Evolutionary conservation across 371 early-diverging fungal genomes (phyloP).

Genomic region (Parasitella parasitica): DNA sequence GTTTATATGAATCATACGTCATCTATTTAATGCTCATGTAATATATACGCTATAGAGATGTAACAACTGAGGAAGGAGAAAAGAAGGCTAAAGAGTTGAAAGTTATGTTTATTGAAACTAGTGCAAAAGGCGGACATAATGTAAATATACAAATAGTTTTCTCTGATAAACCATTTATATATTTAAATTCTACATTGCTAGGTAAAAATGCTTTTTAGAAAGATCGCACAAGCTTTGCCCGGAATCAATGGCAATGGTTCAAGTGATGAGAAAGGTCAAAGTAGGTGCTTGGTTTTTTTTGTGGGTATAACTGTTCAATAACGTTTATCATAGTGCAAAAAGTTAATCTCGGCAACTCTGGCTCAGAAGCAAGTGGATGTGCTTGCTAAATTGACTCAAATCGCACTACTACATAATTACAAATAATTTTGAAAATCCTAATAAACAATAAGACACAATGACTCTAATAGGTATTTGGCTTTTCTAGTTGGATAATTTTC

Average conservation of each 20-base stretch:
- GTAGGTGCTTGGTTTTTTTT: constrained; percentile 26
- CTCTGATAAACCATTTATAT: background rate
- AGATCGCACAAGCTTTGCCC: too few relatives aligned
- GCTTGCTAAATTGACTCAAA: constrained; percentile 36
- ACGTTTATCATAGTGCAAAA: constrained; percentile 41
- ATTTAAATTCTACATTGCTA: constrained; percentile 8
- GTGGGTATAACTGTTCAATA: background rate
- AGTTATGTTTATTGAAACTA: constrained; percentile 96
- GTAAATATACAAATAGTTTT: constrained; percentile 34
- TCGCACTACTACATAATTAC: too few relatives aligned
- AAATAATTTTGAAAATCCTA: too few relatives aligned
- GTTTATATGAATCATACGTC: constrained; percentile 21
- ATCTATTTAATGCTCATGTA: background rate
- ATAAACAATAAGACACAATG: too few relatives aligned
- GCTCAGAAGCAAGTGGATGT: constrained; percentile 32
- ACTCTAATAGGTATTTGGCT: too few relatives aligned
- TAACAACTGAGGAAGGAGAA: constrained; percentile 94
- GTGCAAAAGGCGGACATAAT: constrained; percentile 96
- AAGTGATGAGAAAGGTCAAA: constrained; percentile 33
- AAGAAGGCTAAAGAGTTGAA: constrained; percentile 91
- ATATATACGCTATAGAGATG: constrained; percentile 59
- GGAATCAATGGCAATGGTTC: constrained; percentile 68
- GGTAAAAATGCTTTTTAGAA: constrained; percentile 91
- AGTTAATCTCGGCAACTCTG: constrained; percentile 28
- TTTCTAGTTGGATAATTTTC: too few relatives aligned